A percentile compares a stretch with the other conserved stretches of the same genome.
phyloP scores from a whole-genome alignment of 805 yeast genomes.

The Aciculoconidium aculeatum region DNA sequence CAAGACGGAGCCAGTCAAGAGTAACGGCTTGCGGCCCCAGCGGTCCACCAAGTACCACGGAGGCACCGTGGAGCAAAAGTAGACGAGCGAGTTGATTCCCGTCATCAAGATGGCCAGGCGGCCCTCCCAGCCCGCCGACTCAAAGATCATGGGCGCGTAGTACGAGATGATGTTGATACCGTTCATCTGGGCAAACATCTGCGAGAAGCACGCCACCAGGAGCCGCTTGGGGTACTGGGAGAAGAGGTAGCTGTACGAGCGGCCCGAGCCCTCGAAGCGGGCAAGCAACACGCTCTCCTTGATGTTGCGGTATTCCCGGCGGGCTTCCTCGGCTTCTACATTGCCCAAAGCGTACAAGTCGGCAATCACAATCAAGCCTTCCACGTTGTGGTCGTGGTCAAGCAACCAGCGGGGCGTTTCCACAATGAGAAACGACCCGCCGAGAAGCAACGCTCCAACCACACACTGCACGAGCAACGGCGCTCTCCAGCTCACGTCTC shows the following conservation, averaged over 20 bases:
- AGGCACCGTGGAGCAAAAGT: constrained; percentile 59
- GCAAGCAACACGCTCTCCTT: constrained; percentile 74
- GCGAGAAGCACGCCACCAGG: constrained; percentile 84
- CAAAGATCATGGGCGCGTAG: constrained; percentile 91
- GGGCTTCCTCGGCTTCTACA: constrained; percentile 62
- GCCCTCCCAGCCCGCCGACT: constrained; percentile 93
- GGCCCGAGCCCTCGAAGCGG: constrained; percentile 72
- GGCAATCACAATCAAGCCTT: constrained; percentile 80
- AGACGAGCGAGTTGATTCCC: constrained; percentile 51
- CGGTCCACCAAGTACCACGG: constrained; percentile 88
- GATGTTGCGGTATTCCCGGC: constrained; percentile 69
- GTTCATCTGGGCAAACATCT: constrained; percentile 87
- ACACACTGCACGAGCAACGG: constrained; percentile 36
- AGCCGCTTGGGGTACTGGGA: constrained; percentile 69
- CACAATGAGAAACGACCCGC: constrained; percentile 37
- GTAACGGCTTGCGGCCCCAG: constrained; percentile 89
- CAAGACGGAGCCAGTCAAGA: constrained; percentile 68
- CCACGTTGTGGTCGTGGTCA: constrained; percentile 51
- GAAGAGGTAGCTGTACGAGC: constrained; percentile 71
- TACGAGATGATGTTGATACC: constrained; percentile 92
- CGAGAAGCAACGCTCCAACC: constrained; percentile 30
- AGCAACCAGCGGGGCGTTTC: constrained; percentile 45
- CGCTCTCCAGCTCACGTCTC: constrained; percentile 35
- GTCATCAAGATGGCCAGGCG: constrained; percentile 86
- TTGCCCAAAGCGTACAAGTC: constrained; percentile 78